A percentile compares a stretch with the other conserved stretches of the same genome.
These are phyloP conservation scores for Aspergillus incahuasiensis DNA, from an alignment of 495 filamentous ascomycete species.

Conservation along the genomic window DNA sequence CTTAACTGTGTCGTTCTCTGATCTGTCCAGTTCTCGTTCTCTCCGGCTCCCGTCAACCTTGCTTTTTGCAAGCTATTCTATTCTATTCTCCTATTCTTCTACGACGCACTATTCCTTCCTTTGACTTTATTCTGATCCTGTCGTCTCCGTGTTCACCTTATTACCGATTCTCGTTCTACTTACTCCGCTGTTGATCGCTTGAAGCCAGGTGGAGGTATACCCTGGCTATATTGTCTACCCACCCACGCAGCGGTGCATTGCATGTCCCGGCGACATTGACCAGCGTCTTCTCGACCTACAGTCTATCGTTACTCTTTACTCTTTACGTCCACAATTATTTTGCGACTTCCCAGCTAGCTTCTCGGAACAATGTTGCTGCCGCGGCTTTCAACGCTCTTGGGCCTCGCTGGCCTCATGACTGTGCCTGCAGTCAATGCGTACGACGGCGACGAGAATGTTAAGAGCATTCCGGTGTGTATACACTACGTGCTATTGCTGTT, in stretches of 20 bases:
- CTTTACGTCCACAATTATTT: slow-evolving; percentile 14
- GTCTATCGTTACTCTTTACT: slow-evolving; percentile 17
- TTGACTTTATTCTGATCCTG: slow-evolving; percentile 3
- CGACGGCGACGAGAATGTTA: slow-evolving; percentile 41
- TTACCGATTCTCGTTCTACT: slow-evolving; percentile 1
- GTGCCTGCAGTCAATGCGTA: slow-evolving; percentile 32
- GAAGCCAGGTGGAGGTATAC: slow-evolving; percentile 13
- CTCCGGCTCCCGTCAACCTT: slow-evolving; percentile 14
- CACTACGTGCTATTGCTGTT: not conserved
- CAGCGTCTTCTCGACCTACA: slow-evolving; percentile 6
- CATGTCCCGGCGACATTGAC: slow-evolving; percentile 31
- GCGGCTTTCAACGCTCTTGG: slow-evolving; percentile 36
- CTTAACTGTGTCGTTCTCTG: slow-evolving; percentile 3
- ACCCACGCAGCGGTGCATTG: not conserved
- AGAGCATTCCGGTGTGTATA: slow-evolving; percentile 52
- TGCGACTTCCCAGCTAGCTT: slow-evolving; percentile 1
- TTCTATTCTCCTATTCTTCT: slow-evolving; percentile 12
- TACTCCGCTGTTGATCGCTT: slow-evolving; percentile 6
- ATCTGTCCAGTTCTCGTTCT: slow-evolving; percentile 23
- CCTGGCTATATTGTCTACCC: slow-evolving; percentile 14
- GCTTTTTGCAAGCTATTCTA: slow-evolving; percentile 8
- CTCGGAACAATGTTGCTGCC: slow-evolving; percentile 33
- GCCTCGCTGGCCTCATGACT: slow-evolving; percentile 33
- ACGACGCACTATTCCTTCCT: slow-evolving; percentile 2
- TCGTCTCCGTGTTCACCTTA: slow-evolving; percentile 5